Base-by-base conservation (phyloP, 148 eudicot genomes). In the Euryodendron excelsum region DNA sequence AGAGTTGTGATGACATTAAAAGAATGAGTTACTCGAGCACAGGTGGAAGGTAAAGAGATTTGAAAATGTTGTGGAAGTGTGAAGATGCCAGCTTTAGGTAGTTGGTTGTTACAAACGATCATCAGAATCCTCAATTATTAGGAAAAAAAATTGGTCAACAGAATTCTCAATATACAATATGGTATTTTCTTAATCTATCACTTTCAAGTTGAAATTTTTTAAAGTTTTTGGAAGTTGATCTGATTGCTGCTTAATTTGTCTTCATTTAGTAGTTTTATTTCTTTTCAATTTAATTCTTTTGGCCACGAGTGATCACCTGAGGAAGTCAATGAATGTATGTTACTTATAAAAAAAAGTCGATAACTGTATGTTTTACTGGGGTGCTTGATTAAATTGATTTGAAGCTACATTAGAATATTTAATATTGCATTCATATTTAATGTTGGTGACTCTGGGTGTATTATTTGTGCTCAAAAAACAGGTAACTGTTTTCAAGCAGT, bases 401-500 rank as follows among this genome's bases (percentile, higher is more conserved):
- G 31, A 67, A 55, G 18, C 25, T 48, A 41, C n/a, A 21, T 17
- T 27, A 13, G 30, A 47, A 37, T 34, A 61, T 47, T 69, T 18
- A 36, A 66, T 56, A 25, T 47, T 56, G n/a, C 6, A 4, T 33
- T 27, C 36, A 63, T 18, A 63, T 45, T 28, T 48, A 25, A 20
- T 12, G 23, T 80, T 74, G 31, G 20, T 69, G 50, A 78, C 39
- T 73, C 14, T 69, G 28, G 62, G 50, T 87, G 78, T 55, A 27
- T 0, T 76, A 72, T 81, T 72, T 44, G 65, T 74, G 76, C 80
- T 76, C 52, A 37, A 45, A 56, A 77, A 50, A 69, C 82, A 95
- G 98, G 96, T 95, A 55, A 95, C 99, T 53, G 88, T 95, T 83
- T 95, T 90, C 87, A 93, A 91, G 90, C 91, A 84, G 88, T 90